Percentiles rank a stretch among this genome's conserved stretches.
Evolutionary conservation across 2,329 filamentous ascomycete species (phyloP).

Genomic region (Botrytis paeoniae): DNA sequence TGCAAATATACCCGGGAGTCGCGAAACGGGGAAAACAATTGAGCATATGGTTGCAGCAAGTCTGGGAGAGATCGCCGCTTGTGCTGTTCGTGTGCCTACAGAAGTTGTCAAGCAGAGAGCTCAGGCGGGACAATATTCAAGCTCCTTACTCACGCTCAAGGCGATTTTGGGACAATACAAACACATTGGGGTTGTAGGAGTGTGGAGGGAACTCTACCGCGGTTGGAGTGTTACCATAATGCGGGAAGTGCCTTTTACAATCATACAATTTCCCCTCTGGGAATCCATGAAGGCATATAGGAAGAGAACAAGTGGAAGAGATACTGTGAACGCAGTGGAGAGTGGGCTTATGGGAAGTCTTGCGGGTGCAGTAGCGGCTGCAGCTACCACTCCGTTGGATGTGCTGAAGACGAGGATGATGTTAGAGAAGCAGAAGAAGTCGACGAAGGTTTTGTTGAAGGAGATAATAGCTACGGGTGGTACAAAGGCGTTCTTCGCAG

Average conservation of each 20-base stretch:
- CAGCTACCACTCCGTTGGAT: constrained; percentile 86
- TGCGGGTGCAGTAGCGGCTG: constrained; percentile 82
- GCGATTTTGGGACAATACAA: constrained; percentile 60
- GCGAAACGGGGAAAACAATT: constrained; percentile 38
- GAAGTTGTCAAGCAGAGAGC: constrained; percentile 97
- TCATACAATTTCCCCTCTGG: constrained; percentile 97
- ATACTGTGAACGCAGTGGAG: constrained; percentile 65
- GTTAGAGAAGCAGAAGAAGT: constrained; percentile 70
- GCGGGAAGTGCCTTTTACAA: constrained; percentile 94
- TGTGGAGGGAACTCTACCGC: constrained; percentile 83
- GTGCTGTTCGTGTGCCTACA: constrained; percentile 86
- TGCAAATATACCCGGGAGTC: constrained; percentile 20
- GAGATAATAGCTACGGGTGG: constrained; percentile 65
- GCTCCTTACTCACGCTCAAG: constrained; percentile 62
- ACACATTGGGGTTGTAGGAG: constrained; percentile 48
- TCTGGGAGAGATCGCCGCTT: constrained; percentile 86
- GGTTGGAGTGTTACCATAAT: constrained; percentile 92
- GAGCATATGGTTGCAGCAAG: constrained; percentile 83
- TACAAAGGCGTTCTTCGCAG: constrained; percentile 67
- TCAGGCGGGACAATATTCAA: constrained; percentile 79
- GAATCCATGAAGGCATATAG: constrained; percentile 81
- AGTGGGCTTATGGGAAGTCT: constrained; percentile 82
- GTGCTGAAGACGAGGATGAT: constrained; percentile 97
- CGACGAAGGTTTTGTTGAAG: constrained; percentile 56
- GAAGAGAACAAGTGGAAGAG: constrained; percentile 42